These are phyloP conservation scores for Aureobasidium sp. DNA, from an alignment of 2,329 filamentous ascomycete genomes.

Conservation along the genomic window DNA sequence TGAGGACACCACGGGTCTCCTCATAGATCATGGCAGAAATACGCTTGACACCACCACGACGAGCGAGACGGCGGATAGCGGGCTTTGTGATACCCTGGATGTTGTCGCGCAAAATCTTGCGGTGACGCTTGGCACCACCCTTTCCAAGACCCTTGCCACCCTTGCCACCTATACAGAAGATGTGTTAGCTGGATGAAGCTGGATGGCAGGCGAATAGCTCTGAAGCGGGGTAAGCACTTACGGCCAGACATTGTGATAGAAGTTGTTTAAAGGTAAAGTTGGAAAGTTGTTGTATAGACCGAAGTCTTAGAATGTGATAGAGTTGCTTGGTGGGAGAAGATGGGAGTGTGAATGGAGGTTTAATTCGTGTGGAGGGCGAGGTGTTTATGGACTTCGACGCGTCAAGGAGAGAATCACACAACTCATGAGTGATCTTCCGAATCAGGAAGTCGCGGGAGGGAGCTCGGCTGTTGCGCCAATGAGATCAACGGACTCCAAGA, in stretches of 20 bases:
- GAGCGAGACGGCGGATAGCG: conserved; percentile 94
- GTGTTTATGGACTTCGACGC: conserved; percentile 17
- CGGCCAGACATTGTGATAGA: conserved; percentile 45
- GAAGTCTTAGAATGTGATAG: conserved; percentile 16
- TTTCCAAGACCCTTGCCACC: conserved; percentile 97
- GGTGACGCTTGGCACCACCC: conserved; percentile 96
- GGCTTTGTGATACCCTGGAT: conserved; percentile 99
- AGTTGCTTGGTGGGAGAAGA: background rate
- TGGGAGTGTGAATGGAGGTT: conserved; percentile 23
- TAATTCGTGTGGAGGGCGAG: conserved; percentile 21
- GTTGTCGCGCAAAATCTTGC: conserved; percentile 99
- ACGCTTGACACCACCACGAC: conserved; percentile 99
- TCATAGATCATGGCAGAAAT: conserved; percentile 94
- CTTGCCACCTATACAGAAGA: conserved; percentile 64
- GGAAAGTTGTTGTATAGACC: conserved; percentile 21
- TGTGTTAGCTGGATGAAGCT: conserved; percentile 38
- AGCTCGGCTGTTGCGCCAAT: too few relatives aligned
- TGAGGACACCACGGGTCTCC: conserved; percentile 73
- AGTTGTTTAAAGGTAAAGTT: conserved; percentile 22
- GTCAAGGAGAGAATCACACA: background rate
- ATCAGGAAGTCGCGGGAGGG: background rate
- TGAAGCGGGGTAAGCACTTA: conserved; percentile 29
- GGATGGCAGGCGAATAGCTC: background rate
- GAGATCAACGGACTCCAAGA: background rate
- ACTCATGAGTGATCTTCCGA: too few relatives aligned